Evolutionary conservation across 2,329 filamentous ascomycete species (phyloP), one percentile per base, ranked within the genome.

Genomic region (Fusarium chlamydosporum): DNA sequence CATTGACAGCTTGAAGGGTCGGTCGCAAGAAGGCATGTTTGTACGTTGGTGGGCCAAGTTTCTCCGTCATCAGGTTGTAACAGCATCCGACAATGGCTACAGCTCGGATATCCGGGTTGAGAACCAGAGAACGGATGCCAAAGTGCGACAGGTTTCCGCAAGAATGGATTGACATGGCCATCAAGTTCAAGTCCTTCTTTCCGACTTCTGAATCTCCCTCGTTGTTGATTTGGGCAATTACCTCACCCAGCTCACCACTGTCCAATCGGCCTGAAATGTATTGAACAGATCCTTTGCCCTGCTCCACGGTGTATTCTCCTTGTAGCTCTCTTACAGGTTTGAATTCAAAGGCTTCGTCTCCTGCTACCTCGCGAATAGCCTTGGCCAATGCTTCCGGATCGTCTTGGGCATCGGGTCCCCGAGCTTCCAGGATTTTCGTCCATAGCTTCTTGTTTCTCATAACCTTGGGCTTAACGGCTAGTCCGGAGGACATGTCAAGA

Each of bases 61-160:
- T 89, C 80, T 98, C 96, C 0, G 95, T 97, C 72, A 98, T 83
- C 7, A 98, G 88, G 74, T 99, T 99, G 84, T 99, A 98, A 84
- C 96, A 99, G 83, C 96, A 99, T 46, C 96, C 96, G 63, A 99
- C 93, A 76, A 99, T 94, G 60, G 95, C 95, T 23, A 98, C 91
- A n/a, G 94, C 93, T 33, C 89, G 88, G 56, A 98, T 94, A 6
- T 89, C 87, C 0, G 92, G 91, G 76, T 97, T 98, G 59, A 96
- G 81, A 3, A 94, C 81, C 20, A 99, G 86, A 1, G 95, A 96
- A 15, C 93, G 90, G 59, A 99, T 90, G 11, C 92, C 96, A 76
- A 96, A 94, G 78, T 99, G 96, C 1, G 96, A 92, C n/a, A 99
- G 88, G 72, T 99, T 98, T 29, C 96, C 96, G 76, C 96, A 99